Evolutionary conservation across 2,329 filamentous ascomycete species (phyloP).

Genomic region (Apiospora phragmitis): DNA sequence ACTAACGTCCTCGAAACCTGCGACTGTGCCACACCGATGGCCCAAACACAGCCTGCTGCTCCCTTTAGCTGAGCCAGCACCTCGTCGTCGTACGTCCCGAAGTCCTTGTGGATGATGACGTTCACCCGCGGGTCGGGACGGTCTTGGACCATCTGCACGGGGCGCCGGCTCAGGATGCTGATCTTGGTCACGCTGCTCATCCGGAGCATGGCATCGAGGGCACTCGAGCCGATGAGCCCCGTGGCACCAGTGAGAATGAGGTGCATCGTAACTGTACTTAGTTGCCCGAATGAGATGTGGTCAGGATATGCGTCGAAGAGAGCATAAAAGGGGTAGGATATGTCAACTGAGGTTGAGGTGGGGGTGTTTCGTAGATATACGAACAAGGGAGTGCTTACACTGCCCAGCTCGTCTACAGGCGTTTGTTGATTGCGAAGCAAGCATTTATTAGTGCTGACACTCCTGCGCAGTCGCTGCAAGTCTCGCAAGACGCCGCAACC

Average conservation of each 20-base stretch:
- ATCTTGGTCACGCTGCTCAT: constrained; percentile 60
- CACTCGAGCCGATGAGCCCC: constrained; percentile 62
- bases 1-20: constrained; percentile 58
- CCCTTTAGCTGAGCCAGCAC: constrained; percentile 63
- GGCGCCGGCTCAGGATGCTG: constrained; percentile 62
- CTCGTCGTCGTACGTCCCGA: constrained; percentile 56
- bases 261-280: constrained; percentile 48
- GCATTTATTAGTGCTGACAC: background rate
- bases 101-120: constrained; percentile 72
- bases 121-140: constrained; percentile 58
- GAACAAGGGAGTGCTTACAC: background rate
- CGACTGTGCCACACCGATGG: constrained; percentile 64
- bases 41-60: constrained; percentile 72
- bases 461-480: too few species aligned
- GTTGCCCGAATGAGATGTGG: background rate
- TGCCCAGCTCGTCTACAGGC: background rate
- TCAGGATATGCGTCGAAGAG: background rate
- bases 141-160: constrained; percentile 63
- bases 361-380: background rate
- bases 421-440: background rate
- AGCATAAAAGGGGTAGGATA: background rate
- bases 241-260: constrained; percentile 68
- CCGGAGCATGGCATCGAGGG: constrained; percentile 62
- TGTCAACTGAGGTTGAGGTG: background rate
- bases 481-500: background rate